Base-by-base conservation (phyloP, 1,284 basidiomycete species). In the Xerocomus nothofagi region DNA sequence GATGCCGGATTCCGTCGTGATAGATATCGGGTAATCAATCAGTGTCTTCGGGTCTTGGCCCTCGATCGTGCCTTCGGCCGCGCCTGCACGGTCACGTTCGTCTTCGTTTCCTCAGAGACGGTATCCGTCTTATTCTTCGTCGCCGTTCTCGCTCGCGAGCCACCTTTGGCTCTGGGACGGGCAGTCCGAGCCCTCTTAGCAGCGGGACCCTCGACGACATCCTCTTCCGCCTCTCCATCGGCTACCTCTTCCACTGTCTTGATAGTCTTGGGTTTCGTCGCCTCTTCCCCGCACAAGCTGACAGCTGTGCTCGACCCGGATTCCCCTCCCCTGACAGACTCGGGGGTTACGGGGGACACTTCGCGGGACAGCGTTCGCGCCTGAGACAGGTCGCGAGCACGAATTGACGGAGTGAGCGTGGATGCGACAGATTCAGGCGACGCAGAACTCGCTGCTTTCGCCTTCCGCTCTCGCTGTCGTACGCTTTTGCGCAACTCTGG, bases 301-400 rank as follows among this genome's bases (percentile, higher is more conserved):
- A 66, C 64, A 14, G 67, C 68, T 3, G 67, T 66, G 42, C 64
- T 66, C 8, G 67, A 69, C 14, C 62, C 64, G 4, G 64, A 70
- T 43, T 66, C 64, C 2, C 42, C 57, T 14, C 54, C 65, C 14
- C 55, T 63, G 39, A 65, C 32, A 27, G 63, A 66, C 44, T 67
- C 66, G 49, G 66, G 54, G 32, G 55, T 53, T 18, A 50, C 62
- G 11, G 62, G 55, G 10, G 63, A 52, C 40, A 62, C 50, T 32
- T 55, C 53, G 1, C 63, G 60, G 26, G 62, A 66, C 0, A 54
- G 33, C 0, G 60, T 56, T 5, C 40, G 40, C 15, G 51, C 41
- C 37, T 51, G 64, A 29, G 62, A 68, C 11, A 65, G 32, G 11
- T 51, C 57, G 10, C 67, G 55, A 33, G 56, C 45, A 21, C 46